These are phyloP conservation scores for Candida mesenterica DNA, from an alignment of 1,139 yeast genomes.

Conservation along the genomic window DNA sequence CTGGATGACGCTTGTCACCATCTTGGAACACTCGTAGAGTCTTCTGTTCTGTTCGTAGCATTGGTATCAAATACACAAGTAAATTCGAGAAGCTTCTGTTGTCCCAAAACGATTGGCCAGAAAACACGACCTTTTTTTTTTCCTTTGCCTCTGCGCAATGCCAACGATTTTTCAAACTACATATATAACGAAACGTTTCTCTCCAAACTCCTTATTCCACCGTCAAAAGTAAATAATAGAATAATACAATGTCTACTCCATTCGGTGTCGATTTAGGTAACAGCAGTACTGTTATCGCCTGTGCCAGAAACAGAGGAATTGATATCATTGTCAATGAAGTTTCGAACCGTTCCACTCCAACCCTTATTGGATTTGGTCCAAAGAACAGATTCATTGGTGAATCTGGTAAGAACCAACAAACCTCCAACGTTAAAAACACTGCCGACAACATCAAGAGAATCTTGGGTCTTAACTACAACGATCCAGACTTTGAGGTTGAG, in stretches of 20 bases:
- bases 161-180: slow-evolving; percentile 1
- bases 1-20: slow-evolving; percentile 73
- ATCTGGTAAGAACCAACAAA: slow-evolving; percentile 92
- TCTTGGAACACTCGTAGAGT: slow-evolving; percentile 36
- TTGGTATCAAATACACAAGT: not conserved
- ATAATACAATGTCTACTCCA: slow-evolving; percentile 61
- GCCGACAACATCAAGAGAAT: slow-evolving; percentile 92
- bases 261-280: slow-evolving; percentile 99
- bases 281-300: slow-evolving; percentile 89
- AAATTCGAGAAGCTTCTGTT: not conserved
- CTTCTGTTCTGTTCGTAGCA: no score
- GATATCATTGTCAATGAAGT: slow-evolving; percentile 98
- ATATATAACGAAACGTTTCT: slow-evolving; percentile 1
- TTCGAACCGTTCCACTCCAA: slow-evolving; percentile 94
- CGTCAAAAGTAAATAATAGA: slow-evolving; percentile 5
- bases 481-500: slow-evolving; percentile 80
- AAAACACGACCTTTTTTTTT: not conserved
- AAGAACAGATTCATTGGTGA: slow-evolving; percentile 94
- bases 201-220: not conserved
- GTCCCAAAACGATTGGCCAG: not conserved
- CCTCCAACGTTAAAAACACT: slow-evolving; percentile 93
- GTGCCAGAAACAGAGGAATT: slow-evolving; percentile 98
- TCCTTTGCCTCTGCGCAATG: slow-evolving; percentile 1
- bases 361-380: slow-evolving; percentile 88
- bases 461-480: slow-evolving; percentile 71